phyloP scores from a whole-genome alignment of 2,329 filamentous ascomycete species.

The Fusarium pseudocircinatum region DNA sequence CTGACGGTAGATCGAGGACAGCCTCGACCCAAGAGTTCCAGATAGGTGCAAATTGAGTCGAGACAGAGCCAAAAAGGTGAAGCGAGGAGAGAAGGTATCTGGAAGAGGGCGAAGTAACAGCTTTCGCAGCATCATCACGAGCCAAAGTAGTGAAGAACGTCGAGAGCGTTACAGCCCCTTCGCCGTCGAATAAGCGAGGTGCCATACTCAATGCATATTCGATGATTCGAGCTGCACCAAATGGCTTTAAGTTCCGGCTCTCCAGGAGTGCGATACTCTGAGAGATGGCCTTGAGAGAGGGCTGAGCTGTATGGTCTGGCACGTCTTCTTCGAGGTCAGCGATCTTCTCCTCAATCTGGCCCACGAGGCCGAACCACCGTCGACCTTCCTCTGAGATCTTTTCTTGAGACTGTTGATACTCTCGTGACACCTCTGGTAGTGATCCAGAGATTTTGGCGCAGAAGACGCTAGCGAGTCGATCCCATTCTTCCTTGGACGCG shows the following conservation, averaged over 20 bases:
- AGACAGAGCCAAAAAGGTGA: conserved; percentile 60
- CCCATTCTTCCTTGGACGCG: conserved; percentile 69
- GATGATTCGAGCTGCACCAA: conserved; percentile 61
- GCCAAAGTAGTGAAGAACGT: conserved; percentile 61
- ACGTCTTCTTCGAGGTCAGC: conserved; percentile 18
- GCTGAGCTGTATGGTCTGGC: conserved; percentile 44
- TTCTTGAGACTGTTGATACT: conserved; percentile 77
- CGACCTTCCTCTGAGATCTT: conserved; percentile 71
- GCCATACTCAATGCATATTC: conserved; percentile 51
- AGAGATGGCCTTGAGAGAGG: conserved; percentile 45
- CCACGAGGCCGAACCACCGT: conserved; percentile 72
- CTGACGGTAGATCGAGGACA: conserved; percentile 49
- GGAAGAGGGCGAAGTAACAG: conserved; percentile 76
- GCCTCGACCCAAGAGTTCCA: conserved; percentile 58
- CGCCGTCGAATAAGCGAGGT: conserved; percentile 53
- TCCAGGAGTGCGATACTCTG: conserved; percentile 56
- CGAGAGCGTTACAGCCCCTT: conserved; percentile 50
- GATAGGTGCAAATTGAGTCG: conserved; percentile 50
- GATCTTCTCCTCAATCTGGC: conserved; percentile 54
- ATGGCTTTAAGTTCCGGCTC: conserved; percentile 65
- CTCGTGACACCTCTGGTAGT: conserved; percentile 82
- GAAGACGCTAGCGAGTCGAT: conserved; percentile 67
- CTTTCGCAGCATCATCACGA: conserved; percentile 61
- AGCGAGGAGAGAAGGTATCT: conserved; percentile 73
- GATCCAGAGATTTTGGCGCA: conserved; percentile 76